Percentiles rank a stretch among this genome's conserved stretches.
phyloP scores from a whole-genome alignment of 2,329 filamentous ascomycete species.

The Penicillium sp. region DNA sequence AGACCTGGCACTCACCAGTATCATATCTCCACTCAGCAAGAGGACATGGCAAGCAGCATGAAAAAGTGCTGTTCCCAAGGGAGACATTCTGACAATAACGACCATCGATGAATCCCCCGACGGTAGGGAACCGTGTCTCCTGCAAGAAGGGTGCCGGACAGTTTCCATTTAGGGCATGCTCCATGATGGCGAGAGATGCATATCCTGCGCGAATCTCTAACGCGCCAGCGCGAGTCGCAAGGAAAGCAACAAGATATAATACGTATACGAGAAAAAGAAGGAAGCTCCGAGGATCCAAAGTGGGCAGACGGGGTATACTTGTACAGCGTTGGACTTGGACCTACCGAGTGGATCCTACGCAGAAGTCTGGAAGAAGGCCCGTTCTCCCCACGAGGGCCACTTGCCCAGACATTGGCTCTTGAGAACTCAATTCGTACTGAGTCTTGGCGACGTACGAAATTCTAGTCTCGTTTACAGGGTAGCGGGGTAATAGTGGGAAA shows the following conservation, averaged over 20 bases:
- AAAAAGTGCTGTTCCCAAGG: slow-evolving; percentile 48
- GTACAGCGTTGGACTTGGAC: neutral
- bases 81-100: slow-evolving; percentile 57
- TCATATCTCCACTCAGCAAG: slow-evolving; percentile 73
- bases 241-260: neutral
- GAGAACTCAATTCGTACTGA: slow-evolving; percentile 2
- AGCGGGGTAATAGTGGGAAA: neutral
- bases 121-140: slow-evolving; percentile 56
- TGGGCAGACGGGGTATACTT: neutral
- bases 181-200: slow-evolving; percentile 25
- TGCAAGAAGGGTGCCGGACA: slow-evolving; percentile 72
- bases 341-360: neutral
- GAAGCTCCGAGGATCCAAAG: neutral
- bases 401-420: neutral
- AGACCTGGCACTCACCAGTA: slow-evolving; percentile 44
- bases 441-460: neutral
- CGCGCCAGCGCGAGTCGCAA: slow-evolving; percentile 29
- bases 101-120: slow-evolving; percentile 63
- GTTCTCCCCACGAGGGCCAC: neutral
- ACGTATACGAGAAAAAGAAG: neutral
- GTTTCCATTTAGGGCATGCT: slow-evolving; percentile 39
- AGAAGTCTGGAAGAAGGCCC: neutral
- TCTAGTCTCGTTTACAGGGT: neutral
- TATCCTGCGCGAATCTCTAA: slow-evolving; percentile 17
- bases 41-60: slow-evolving; percentile 89